These are phyloP conservation scores for Thecaphora frezii DNA, from an alignment of 1,284 basidiomycete species.

Conservation along the genomic window DNA sequence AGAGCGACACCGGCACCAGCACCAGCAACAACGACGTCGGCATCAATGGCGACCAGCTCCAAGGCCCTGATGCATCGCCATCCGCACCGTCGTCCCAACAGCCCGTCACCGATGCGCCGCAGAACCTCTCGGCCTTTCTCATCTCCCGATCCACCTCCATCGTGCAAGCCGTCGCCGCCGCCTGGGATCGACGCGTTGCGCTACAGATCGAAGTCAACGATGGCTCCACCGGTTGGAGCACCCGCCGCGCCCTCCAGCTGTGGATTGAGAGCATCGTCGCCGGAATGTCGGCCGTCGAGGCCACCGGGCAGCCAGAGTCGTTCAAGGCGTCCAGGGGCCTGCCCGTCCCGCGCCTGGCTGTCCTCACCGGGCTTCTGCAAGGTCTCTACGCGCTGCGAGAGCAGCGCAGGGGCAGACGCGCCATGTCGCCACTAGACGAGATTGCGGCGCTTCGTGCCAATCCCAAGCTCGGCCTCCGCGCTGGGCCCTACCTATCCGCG, in stretches of 20 bases:
- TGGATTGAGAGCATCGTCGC: constrained; percentile 38
- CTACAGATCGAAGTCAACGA: constrained; percentile 32
- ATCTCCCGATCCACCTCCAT: constrained; percentile 29
- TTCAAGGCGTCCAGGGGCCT: constrained; percentile 21
- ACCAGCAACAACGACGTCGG: too few species aligned
- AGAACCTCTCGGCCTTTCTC: constrained; percentile 16
- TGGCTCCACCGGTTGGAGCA: constrained; percentile 30
- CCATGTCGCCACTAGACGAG: constrained; percentile 37
- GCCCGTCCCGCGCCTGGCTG: constrained; percentile 43
- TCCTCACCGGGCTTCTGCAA: constrained; percentile 47
- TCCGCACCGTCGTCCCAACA: too few species aligned
- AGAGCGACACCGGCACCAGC: too few species aligned
- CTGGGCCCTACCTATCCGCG: constrained; percentile 16
- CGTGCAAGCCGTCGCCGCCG: constrained; percentile 40
- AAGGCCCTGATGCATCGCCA: too few species aligned
- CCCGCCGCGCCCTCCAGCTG: constrained; percentile 30
- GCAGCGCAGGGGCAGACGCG: constrained; percentile 21
- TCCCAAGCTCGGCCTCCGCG: constrained; percentile 32
- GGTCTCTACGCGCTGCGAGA: constrained; percentile 44
- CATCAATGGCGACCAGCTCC: too few species aligned
- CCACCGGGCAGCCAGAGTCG: constrained; percentile 15
- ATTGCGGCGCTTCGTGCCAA: constrained; percentile 27
- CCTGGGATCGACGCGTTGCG: constrained; percentile 40
- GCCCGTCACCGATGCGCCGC: neutral
- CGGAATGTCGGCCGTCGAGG: constrained; percentile 22